Percentiles rank a stretch among this genome's conserved stretches.
Conservation (phyloP, 495 filamentous ascomycete genomes). For the Pyrenula aspistea region DNA sequence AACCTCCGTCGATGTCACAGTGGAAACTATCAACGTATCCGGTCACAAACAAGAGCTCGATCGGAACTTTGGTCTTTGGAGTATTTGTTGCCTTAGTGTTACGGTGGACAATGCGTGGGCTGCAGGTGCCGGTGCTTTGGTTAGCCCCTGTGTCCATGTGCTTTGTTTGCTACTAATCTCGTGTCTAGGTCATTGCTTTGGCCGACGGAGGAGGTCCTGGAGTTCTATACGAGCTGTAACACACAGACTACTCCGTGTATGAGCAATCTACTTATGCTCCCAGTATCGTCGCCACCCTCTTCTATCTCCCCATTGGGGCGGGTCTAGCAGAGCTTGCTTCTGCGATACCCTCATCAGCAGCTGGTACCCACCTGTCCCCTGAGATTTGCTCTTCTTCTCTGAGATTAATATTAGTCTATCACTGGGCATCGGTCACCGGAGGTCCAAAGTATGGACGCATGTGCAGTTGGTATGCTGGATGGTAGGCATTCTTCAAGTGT, state of each 20-base stretch:
- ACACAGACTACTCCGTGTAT: neutral
- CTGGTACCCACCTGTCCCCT: neutral
- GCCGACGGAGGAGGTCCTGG: slow-evolving; percentile 19
- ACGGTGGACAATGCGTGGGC: slow-evolving; percentile 50
- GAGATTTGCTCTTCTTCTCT: neutral
- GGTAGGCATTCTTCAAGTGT: slow-evolving; percentile 55
- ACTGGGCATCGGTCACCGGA: slow-evolving; percentile 40
- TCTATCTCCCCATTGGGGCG: slow-evolving; percentile 15
- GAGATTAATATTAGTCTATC: slow-evolving; percentile 20
- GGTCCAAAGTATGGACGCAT: slow-evolving; percentile 51
- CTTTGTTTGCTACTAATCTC: too few species aligned
- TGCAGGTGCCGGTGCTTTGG: slow-evolving; percentile 11
- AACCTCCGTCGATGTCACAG: too few species aligned
- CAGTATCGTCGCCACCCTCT: slow-evolving; percentile 10
- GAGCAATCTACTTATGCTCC: neutral
- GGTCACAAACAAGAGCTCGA: slow-evolving; percentile 50
- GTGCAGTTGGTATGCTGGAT: slow-evolving; percentile 50
- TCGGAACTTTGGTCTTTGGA: slow-evolving; percentile 45
- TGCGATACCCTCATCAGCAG: slow-evolving; percentile 46
- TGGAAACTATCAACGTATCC: slow-evolving; percentile 32
- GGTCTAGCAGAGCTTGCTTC: slow-evolving; percentile 48
- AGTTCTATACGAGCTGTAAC: slow-evolving; percentile 17
- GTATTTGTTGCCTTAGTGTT: slow-evolving; percentile 42
- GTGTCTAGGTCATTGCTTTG: slow-evolving; percentile 12
- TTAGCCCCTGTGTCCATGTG: neutral